A percentile compares a stretch with the other conserved stretches of the same genome.
These are phyloP conservation scores for Fusarium clavum DNA, from an alignment of 2,329 filamentous ascomycete genomes.

Conservation along the genomic window DNA sequence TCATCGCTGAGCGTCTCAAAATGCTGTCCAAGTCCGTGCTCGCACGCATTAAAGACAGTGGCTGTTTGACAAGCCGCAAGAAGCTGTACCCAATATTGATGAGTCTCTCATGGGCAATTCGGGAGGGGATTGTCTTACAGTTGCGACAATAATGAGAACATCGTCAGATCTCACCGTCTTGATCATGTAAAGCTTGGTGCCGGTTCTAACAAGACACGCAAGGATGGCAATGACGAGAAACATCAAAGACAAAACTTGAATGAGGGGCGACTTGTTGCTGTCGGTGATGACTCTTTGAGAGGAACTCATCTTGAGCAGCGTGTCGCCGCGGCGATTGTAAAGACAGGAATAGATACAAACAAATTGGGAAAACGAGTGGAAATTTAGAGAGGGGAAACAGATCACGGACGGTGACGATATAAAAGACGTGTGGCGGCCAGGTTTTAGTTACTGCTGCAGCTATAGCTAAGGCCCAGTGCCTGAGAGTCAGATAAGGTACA, in stretches of 20 bases:
- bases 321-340: neutral
- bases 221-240: conserved; percentile 47
- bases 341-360: neutral
- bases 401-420: conserved; percentile 7
- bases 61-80: conserved; percentile 42
- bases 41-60: conserved; percentile 34
- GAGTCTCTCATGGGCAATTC: neutral
- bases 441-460: neutral
- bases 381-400: neutral
- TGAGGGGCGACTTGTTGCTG: conserved; percentile 47
- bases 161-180: conserved; percentile 46
- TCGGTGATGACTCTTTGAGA: conserved; percentile 46
- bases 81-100: conserved; percentile 12
- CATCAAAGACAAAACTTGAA: conserved; percentile 48
- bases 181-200: conserved; percentile 48
- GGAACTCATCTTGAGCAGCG: conserved; percentile 33
- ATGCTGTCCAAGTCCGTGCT: conserved; percentile 42
- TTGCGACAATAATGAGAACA: conserved; percentile 40
- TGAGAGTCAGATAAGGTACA: neutral
- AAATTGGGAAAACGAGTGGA: neutral
- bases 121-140: conserved; percentile 25
- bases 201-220: conserved; percentile 41
- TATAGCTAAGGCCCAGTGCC: neutral
- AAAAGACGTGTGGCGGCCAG: neutral
- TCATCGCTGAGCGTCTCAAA: conserved; percentile 26